Base-by-base conservation (phyloP, 2,329 filamentous ascomycete genomes). In the Fusarium sp. region DNA sequence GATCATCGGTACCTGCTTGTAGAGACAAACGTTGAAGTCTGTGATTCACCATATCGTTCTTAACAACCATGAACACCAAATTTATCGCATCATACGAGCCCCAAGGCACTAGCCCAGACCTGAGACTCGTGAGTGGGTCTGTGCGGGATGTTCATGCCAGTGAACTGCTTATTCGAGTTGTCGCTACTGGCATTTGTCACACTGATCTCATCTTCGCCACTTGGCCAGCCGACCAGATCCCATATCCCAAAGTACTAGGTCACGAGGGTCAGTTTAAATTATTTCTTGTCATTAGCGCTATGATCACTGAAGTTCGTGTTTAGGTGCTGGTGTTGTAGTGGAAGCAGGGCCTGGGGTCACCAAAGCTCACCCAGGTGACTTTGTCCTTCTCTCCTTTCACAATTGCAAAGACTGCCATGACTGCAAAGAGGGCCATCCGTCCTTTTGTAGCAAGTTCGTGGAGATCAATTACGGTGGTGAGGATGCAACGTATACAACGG, bases 111-210 rank as follows among this genome's bases (percentile, higher is more conserved):
- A 19, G 10, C 5, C 35, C 57, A 1, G 35, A 39, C n/a, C 33
- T 60, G 3, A 60, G 27, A n/a, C 46, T 54, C 1, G 45, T 54
- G 18, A 29, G 7, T 8, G 57, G 45, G 4, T 41, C 35, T 9
- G 23, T 54, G 3, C 45, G 57, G 31, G 18, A 45, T 8, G n/a
- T 35, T 6, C 14, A n/a, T 16, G 6, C n/a, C 19, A 21, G 38
- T n/a, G 57, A 60, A 54, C 16, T 60, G 10, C 45, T 60, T 38
- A 19, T 60, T 19, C 27, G 27, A 25, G n/a, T 60, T 8, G 57
- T 60, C 15, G 57, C 57, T 35, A 60, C 35, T 54, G 57, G 57
- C 18, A 51, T 60, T 25, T 60, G 57, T 25, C 57, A 60, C 27
- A 60, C 57, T 4, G 57, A 60, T 31, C 35, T 60, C 12, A 33